These are phyloP conservation scores for Leccinum disarticulatum DNA, from an alignment of 768 basidiomycete genomes.

Conservation along the genomic window DNA sequence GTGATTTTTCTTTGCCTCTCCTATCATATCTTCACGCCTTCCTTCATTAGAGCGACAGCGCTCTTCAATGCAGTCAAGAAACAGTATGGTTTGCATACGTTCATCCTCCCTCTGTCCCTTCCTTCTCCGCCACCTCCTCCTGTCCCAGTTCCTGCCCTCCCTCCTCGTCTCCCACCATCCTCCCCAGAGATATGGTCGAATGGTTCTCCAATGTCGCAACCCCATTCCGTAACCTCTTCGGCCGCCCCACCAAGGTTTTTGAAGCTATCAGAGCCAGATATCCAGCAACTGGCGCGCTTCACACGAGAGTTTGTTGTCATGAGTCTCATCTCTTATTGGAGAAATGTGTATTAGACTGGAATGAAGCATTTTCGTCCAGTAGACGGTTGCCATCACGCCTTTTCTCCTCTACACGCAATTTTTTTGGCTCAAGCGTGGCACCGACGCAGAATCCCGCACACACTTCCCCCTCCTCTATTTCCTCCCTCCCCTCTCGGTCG, in stretches of 20 bases:
- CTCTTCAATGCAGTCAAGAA: conserved; percentile 87
- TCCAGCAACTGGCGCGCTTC: conserved; percentile 72
- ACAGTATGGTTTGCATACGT: conserved; percentile 77
- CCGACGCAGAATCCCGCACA: conserved; percentile 44
- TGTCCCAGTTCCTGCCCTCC: conserved; percentile 61
- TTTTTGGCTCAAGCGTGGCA: conserved; percentile 68
- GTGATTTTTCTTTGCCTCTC: conserved; percentile 31
- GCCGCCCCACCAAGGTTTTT: conserved; percentile 35
- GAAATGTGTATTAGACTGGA: conserved; percentile 90
- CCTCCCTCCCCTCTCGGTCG: conserved; percentile 38
- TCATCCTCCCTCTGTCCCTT: conserved; percentile 45
- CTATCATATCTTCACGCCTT: conserved; percentile 10
- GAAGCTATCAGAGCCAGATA: conserved; percentile 66
- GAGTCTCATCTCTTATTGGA: conserved; percentile 96
- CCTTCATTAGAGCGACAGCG: conserved; percentile 58
- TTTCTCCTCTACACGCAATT: conserved; percentile 82
- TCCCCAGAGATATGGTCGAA: conserved; percentile 25
- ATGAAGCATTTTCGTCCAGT: conserved; percentile 80
- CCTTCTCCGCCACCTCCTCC: conserved; percentile 57
- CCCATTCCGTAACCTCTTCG: neutral
- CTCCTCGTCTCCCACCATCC: conserved; percentile 66
- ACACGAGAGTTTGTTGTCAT: conserved; percentile 85
- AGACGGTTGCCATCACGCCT: conserved; percentile 78
- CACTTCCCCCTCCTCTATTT: conserved; percentile 38
- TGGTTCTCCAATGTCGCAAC: conserved; percentile 7